Conservation (phyloP, 108 stramenopile genomes). For the Nitzschia palea region DNA sequence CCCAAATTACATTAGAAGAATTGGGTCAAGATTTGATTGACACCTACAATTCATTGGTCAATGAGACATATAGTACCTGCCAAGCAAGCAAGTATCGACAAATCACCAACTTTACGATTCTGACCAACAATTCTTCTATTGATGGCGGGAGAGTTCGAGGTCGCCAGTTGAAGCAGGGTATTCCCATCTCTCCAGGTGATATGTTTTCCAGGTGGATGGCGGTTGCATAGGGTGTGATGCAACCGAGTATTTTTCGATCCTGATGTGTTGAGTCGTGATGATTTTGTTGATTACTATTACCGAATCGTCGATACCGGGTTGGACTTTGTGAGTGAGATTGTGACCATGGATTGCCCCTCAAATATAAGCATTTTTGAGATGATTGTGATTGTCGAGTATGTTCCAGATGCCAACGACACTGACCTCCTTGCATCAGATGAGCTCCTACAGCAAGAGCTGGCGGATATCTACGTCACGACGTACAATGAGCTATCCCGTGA, state of each 20-base stretch:
- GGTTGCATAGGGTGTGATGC: background rate
- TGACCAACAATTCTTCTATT: no score
- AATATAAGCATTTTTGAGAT: background rate
- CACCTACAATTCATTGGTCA: background rate
- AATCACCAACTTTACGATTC: background rate
- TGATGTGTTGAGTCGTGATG: constrained; percentile 2
- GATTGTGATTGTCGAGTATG: background rate
- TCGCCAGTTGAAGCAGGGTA: background rate
- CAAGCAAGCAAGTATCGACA: background rate
- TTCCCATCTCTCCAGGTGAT: background rate
- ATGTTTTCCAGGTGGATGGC: background rate
- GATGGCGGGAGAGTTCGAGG: background rate
- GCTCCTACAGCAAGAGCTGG: background rate
- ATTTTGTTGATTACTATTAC: background rate
- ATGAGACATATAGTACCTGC: background rate
- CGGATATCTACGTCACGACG: constrained; percentile 4
- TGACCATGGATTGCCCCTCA: background rate
- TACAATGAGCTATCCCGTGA: constrained; percentile 15
- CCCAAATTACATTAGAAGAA: background rate
- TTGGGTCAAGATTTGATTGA: background rate
- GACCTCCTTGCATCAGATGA: background rate
- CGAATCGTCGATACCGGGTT: background rate
- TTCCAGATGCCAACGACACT: background rate
- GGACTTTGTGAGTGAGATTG: background rate
- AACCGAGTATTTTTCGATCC: background rate